Evolutionary conservation across 768 basidiomycete genomes (phyloP).

Genomic region (Mycena amicta): DNA sequence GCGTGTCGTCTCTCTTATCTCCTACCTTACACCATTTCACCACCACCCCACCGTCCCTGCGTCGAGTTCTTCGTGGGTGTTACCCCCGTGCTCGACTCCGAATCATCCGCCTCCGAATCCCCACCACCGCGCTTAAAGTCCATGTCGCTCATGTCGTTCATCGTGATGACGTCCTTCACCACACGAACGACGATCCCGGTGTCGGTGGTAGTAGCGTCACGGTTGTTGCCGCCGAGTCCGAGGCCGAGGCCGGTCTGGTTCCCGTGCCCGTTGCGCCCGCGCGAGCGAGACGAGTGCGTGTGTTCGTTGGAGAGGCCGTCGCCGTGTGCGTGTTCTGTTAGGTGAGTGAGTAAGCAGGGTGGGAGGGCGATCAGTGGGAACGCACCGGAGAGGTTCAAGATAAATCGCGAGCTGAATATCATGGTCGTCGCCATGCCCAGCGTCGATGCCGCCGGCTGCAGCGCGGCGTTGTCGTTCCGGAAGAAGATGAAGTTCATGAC

Average conservation of each 20-base stretch:
- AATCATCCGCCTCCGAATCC: background rate
- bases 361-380: too few relatives aligned
- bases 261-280: too few relatives aligned
- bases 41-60: too few relatives aligned
- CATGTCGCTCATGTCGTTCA: constrained; percentile 8
- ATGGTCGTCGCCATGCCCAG: constrained; percentile 12
- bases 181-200: constrained; percentile 7
- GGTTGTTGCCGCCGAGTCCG: background rate
- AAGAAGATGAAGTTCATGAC: constrained; percentile 15
- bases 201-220: background rate
- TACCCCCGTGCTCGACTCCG: too few relatives aligned
- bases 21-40: too few relatives aligned
- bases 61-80: too few relatives aligned
- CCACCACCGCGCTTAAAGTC: background rate
- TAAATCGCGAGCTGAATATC: constrained; percentile 20
- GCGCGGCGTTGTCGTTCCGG: background rate
- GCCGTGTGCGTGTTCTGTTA: constrained; percentile 8
- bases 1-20: too few relatives aligned
- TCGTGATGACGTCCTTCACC: constrained; percentile 11
- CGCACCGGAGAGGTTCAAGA: constrained; percentile 22
- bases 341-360: background rate
- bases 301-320: constrained; percentile 14
- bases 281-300: constrained; percentile 5
- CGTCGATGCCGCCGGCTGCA: constrained; percentile 10
- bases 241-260: too few relatives aligned